Evolutionary conservation across 768 basidiomycete genomes (phyloP), one percentile per base, ranked within the genome.

Genomic region (Tricholoma saponaceum): DNA sequence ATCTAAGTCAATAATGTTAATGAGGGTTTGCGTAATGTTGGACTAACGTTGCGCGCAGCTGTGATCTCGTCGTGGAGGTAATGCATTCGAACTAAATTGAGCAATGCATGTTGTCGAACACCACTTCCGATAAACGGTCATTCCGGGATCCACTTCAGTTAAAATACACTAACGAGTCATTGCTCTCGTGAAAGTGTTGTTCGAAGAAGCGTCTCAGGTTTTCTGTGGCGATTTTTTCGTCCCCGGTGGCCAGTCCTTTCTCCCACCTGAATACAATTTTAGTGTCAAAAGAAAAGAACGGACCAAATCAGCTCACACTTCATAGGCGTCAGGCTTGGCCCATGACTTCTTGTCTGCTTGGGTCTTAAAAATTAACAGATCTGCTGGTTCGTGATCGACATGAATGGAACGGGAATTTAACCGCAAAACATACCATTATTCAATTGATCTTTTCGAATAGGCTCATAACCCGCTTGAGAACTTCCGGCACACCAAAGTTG

Each of bases 131-230:
- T 51, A 54, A 43, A 51, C 26, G n/a, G 22, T 22, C 16, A 57
- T 14, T 22, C 8, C 6, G 43, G n/a, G 18, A 39, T 37, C 4
- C 44, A 25, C 1, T 13, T 39, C 10, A 41, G 44, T 43, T 4
- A 39, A 49, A 23, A 26, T 23, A 44, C 7, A 77, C 90, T 63
- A 58, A 92, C 90, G 90, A 93, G 68, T 93, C 90, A 60, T 84
- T 86, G 32, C 77, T 80, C 56, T 88, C 84, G 60, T 92, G 87
- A 64, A 94, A 94, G 65, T 84, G 87, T 58, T 93, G 92, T 67
- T 93, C 91, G 62, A 93, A 94, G 68, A 89, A 94, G 53, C 82
- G 75, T 32, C 90, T 81, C 37, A 94, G 71, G 62, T 83, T 86
- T 61, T 91, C 90, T 2, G 82, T 77, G 0, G 89, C 90, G 8